phyloP scores from a whole-genome alignment of 2,329 filamentous ascomycete genomes.

The Paracoccidioides brasiliensis region DNA sequence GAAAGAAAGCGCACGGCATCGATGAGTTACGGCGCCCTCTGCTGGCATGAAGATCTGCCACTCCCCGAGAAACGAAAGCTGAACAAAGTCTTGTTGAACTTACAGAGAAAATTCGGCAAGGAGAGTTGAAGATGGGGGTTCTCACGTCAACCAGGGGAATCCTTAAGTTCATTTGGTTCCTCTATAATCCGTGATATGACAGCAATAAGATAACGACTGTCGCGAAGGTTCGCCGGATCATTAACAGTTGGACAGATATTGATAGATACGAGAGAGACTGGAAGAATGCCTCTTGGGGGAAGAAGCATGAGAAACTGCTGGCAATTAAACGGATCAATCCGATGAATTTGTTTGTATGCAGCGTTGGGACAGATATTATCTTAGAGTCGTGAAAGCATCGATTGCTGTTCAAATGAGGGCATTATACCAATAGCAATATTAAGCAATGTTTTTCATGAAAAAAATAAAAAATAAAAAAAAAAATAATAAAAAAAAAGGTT shows the following conservation, averaged over 20 bases:
- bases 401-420: too few species aligned
- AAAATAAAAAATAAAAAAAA: too few species aligned
- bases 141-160: slow-evolving; percentile 16
- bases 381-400: slow-evolving; percentile 10
- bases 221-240: neutral
- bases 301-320: slow-evolving; percentile 34
- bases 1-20: slow-evolving; percentile 16
- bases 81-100: slow-evolving; percentile 16
- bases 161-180: slow-evolving; percentile 8
- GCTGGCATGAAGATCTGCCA: slow-evolving; percentile 18
- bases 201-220: too few species aligned
- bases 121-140: slow-evolving; percentile 19
- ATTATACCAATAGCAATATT: neutral
- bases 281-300: slow-evolving; percentile 18
- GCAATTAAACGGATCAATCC: slow-evolving; percentile 39
- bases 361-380: slow-evolving; percentile 30
- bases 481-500: too few species aligned
- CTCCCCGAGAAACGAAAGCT: slow-evolving; percentile 13
- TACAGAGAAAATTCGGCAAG: slow-evolving; percentile 14
- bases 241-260: neutral
- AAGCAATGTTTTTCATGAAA: too few species aligned
- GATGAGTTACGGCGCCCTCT: slow-evolving; percentile 18
- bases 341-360: slow-evolving; percentile 37
- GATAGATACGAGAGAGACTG: slow-evolving; percentile 19
- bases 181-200: neutral